Evolutionary conservation across 768 basidiomycete genomes (phyloP), one percentile per base, ranked within the genome.

Genomic region (Phlegmacium glaucopus): DNA sequence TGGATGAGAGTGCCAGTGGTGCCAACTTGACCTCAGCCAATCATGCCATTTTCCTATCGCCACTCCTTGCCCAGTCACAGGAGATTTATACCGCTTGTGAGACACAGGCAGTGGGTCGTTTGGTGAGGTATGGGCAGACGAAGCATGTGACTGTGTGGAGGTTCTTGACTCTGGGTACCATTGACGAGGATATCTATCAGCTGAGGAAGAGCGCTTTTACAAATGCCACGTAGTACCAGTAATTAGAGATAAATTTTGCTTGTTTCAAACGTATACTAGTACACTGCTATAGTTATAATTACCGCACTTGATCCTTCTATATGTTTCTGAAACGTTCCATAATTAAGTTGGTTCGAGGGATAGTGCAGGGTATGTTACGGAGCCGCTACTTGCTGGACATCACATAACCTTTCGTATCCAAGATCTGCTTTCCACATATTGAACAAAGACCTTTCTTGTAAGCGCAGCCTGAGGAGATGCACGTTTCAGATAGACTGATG

Each of bases 1-100:
- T 90, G 82, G 92, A 95, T 65, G 92, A 94, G 67, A 93, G 90
- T 51, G 90, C 91, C n/a, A 90, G 89, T 49, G 91, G 91, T 37
- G 88, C 89, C 54, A 97, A 97, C 63, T 69, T 97, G 61, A 96
- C 94, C 3, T 83, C 80, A 29, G 94, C 94, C 15, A 97, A 94
- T 66, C 92, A 94, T 61, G 94, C 92, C 30, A 86, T 96, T 62
- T 97, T 97, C 76, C 73, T 97, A 46, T 94, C 91, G 9, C 94
- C 94, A 8, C 76, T 97, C 32, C 85, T 94, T 30, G 83, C 92
- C 0, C 78, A 79, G 9, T 80, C 83, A 15, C 82, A 88, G 63
- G 86, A 94, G 64, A 85, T 87, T 39, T 96, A 95, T 61, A 81
- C 84, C 36, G 89, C 90, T 42, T 83, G 83, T 63, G 80, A 87